phyloP scores from a whole-genome alignment of 1,284 basidiomycete genomes.

The Malassezia brasiliensis region DNA sequence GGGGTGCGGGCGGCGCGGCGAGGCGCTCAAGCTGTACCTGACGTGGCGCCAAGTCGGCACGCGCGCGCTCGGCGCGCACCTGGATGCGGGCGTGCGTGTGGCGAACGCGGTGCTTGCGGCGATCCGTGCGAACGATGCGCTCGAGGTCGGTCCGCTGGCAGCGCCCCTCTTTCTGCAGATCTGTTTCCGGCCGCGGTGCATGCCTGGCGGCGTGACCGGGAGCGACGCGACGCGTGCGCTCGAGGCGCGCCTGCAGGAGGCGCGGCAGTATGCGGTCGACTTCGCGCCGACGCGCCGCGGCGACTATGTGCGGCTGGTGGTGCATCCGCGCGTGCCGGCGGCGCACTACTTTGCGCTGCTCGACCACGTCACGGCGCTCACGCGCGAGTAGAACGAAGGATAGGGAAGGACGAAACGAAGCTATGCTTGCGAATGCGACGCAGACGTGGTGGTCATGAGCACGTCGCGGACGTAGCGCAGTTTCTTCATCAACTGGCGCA shows the following conservation, averaged over 20 bases:
- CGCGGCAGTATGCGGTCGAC: constrained; percentile 34
- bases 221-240: constrained; percentile 18
- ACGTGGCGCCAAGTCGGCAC: constrained; percentile 49
- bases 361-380: constrained; percentile 22
- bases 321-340: constrained; percentile 32
- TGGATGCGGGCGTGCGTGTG: constrained; percentile 33
- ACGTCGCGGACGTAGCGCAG: constrained; percentile 25
- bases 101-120: constrained; percentile 25
- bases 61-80: constrained; percentile 35
- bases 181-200: constrained; percentile 32
- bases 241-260: constrained; percentile 16
- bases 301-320: constrained; percentile 34
- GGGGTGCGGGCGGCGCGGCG: constrained; percentile 49
- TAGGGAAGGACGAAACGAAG: neutral
- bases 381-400: neutral
- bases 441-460: constrained; percentile 17
- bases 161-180: constrained; percentile 38
- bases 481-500: constrained; percentile 24
- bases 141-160: constrained; percentile 34
- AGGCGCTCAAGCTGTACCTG: constrained; percentile 50
- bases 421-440: neutral
- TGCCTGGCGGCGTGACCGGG: constrained; percentile 13
- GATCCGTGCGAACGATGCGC: constrained; percentile 17
- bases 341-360: constrained; percentile 20
- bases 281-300: constrained; percentile 36